A percentile compares a stretch with the other conserved stretches of the same genome.
Evolutionary conservation across 305 asterid genomes (phyloP).

Genomic region (Ajuga reptans): DNA sequence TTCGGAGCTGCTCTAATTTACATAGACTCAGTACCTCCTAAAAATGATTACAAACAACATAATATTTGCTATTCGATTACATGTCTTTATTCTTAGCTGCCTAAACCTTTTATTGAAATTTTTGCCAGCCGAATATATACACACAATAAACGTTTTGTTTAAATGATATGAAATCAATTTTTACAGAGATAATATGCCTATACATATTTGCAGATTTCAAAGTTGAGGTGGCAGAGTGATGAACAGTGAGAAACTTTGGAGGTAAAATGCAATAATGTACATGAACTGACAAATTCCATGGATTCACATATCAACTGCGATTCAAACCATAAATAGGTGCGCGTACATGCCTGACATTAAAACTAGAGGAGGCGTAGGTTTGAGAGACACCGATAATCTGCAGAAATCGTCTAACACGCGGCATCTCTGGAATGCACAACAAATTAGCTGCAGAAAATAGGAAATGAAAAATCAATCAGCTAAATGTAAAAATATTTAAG

Average conservation of each 20-base stretch:
- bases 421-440: slow-evolving; percentile 63
- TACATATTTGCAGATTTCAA: background rate
- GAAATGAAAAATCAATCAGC: background rate
- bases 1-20: too few species aligned
- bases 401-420: slow-evolving; percentile 55
- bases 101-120: too few species aligned
- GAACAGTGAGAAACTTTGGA: background rate
- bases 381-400: slow-evolving; percentile 59
- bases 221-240: background rate
- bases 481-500: background rate
- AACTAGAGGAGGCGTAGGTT: slow-evolving; percentile 36
- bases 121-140: too few species aligned
- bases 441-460: slow-evolving; percentile 47
- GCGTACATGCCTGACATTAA: slow-evolving; percentile 52
- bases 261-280: background rate
- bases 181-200: background rate
- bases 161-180: background rate
- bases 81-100: too few species aligned
- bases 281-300: background rate
- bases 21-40: too few species aligned
- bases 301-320: background rate
- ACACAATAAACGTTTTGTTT: background rate
- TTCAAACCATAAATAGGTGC: background rate
- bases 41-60: too few species aligned
- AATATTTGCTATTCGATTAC: too few species aligned